These are phyloP conservation scores for Leishmania major DNA, from an alignment of 208 protist species.

Conservation along the genomic window DNA sequence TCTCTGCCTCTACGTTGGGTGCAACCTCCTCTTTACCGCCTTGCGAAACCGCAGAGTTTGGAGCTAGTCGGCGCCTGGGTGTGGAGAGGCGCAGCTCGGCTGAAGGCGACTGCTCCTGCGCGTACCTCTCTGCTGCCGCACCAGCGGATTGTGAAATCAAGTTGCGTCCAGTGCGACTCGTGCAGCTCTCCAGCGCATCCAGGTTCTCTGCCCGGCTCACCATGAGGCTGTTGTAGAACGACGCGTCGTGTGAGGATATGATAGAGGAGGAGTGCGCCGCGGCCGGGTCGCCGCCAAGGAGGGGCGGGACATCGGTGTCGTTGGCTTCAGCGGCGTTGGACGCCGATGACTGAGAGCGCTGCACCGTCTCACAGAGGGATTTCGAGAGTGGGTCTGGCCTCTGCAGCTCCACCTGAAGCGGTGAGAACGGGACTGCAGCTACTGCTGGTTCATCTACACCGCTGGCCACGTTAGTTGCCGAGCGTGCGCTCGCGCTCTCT, in stretches of 20 bases:
- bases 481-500: background rate
- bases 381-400: background rate
- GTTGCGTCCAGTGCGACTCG: background rate
- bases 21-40: background rate
- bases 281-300: background rate
- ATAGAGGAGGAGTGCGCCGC: constrained; percentile 10
- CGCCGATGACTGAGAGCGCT: background rate
- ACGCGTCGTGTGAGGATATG: constrained; percentile 30
- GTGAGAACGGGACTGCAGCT: background rate
- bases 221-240: constrained; percentile 26
- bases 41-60: background rate
- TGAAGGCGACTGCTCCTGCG: background rate
- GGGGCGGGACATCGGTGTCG: background rate
- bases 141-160: background rate
- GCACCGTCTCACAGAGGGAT: background rate
- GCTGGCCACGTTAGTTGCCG: background rate
- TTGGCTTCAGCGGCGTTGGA: background rate
- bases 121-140: background rate
- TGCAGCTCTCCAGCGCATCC: background rate
- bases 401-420: background rate
- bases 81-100: background rate
- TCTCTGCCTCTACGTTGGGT: background rate
- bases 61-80: background rate
- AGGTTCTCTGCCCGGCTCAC: background rate
- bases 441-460: background rate